These are phyloP conservation scores for Goffeauzyma gilvescens DNA, from an alignment of 768 basidiomycete genomes.

Conservation along the genomic window DNA sequence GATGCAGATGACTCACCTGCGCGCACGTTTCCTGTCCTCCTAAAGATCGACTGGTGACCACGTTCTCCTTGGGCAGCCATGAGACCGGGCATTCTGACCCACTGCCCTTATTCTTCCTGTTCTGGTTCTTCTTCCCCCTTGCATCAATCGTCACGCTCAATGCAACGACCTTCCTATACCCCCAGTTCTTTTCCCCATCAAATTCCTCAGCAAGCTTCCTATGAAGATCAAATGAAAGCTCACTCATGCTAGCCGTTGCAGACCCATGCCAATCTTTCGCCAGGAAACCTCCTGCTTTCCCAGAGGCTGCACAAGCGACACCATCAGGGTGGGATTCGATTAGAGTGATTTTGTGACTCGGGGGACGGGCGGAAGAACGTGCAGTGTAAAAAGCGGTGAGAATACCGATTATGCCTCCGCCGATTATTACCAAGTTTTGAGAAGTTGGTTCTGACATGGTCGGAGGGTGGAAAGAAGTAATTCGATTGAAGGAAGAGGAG, in stretches of 20 bases:
- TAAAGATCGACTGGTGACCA: neutral
- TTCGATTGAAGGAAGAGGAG: too few relatives aligned
- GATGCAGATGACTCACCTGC: conserved; percentile 1
- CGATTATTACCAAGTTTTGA: conserved; percentile 48
- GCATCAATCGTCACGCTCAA: too few relatives aligned
- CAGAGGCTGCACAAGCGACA: conserved; percentile 44
- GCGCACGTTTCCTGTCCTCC: neutral
- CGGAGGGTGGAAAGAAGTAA: too few relatives aligned
- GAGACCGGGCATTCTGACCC: too few relatives aligned
- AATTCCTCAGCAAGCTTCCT: conserved; percentile 50
- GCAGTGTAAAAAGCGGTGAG: conserved; percentile 65
- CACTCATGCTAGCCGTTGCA: conserved; percentile 19
- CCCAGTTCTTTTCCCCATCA: conserved; percentile 56
- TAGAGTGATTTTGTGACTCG: conserved; percentile 37
- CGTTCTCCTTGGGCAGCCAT: too few relatives aligned
- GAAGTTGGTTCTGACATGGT: too few relatives aligned
- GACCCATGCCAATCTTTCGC: conserved; percentile 57
- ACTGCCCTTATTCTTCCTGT: too few relatives aligned
- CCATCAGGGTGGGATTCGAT: conserved; percentile 53
- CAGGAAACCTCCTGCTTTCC: conserved; percentile 38
- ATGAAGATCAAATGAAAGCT: conserved; percentile 56
- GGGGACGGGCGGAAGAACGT: conserved; percentile 15
- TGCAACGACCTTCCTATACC: conserved; percentile 50
- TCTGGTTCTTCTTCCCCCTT: too few relatives aligned
- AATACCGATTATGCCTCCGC: conserved; percentile 72